Conservation (phyloP, 495 filamentous ascomycete genomes). For the Trichoderma reesei region DNA sequence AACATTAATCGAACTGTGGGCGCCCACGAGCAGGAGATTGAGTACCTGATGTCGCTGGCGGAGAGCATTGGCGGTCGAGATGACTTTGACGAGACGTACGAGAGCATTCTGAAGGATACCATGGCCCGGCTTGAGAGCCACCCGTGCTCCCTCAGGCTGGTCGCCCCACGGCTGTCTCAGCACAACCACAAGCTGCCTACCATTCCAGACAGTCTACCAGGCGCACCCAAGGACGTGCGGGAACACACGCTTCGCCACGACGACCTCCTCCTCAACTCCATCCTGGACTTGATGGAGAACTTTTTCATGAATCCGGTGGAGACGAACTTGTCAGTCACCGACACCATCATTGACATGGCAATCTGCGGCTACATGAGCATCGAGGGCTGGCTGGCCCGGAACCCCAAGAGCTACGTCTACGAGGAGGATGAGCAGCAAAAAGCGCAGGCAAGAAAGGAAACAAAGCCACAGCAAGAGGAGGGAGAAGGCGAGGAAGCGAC, state of each 20-base stretch:
- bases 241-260: constrained; percentile 54
- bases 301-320: constrained; percentile 89
- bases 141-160: constrained; percentile 52
- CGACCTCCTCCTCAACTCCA: constrained; percentile 64
- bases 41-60: constrained; percentile 61
- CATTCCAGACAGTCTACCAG: constrained; percentile 40
- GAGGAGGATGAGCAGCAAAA: constrained; percentile 29
- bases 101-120: constrained; percentile 72
- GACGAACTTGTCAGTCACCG: constrained; percentile 77
- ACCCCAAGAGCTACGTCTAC: constrained; percentile 51
- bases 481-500: not conserved
- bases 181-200: constrained; percentile 41
- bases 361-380: constrained; percentile 74
- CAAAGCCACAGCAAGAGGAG: not conserved
- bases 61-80: constrained; percentile 61
- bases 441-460: not conserved
- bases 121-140: constrained; percentile 71
- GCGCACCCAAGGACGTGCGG: constrained; percentile 45
- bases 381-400: constrained; percentile 81
- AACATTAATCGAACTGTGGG: constrained; percentile 58
- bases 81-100: constrained; percentile 68
- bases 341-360: constrained; percentile 69
- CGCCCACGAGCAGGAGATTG: constrained; percentile 70
- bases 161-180: constrained; percentile 36
- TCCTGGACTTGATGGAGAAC: constrained; percentile 58